These are phyloP conservation scores for Cryptococcus sp. DNA, from an alignment of 1,284 basidiomycete species.

Conservation along the genomic window DNA sequence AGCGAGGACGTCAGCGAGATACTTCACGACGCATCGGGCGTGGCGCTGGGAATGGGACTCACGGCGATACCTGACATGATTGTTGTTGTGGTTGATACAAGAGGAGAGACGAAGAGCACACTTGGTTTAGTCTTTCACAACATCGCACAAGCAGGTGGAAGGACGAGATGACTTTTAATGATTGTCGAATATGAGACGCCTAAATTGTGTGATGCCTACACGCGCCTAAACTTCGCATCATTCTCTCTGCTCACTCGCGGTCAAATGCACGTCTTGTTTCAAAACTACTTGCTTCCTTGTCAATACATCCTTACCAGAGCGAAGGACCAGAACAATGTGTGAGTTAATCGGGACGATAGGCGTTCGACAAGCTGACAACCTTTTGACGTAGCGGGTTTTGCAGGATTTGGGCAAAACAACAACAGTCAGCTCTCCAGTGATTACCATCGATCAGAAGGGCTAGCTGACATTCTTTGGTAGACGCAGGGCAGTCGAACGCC, in stretches of 20 bases:
- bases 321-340: conserved; percentile 22
- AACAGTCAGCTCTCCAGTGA: conserved; percentile 16
- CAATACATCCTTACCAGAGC: no score
- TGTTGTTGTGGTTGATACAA: not conserved
- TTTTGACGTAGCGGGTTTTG: conserved; percentile 31
- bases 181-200: not conserved
- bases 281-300: no score
- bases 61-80: conserved; percentile 44
- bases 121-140: not conserved
- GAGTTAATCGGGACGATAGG: conserved; percentile 12
- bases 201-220: not conserved
- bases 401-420: conserved; percentile 42
- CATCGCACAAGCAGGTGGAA: not conserved
- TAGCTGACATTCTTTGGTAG: conserved; percentile 5
- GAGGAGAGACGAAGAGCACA: conserved; percentile 7
- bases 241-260: no score
- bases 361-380: conserved; percentile 8
- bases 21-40: not conserved
- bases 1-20: not conserved
- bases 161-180: conserved; percentile 7
- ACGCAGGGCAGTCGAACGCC: conserved; percentile 7
- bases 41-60: conserved; percentile 2
- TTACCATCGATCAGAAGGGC: not conserved
- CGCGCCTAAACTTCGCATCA: not conserved
- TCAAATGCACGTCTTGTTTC: no score